These are phyloP conservation scores for Suillus placidus DNA, from an alignment of 768 basidiomycete species.

Conservation along the genomic window DNA sequence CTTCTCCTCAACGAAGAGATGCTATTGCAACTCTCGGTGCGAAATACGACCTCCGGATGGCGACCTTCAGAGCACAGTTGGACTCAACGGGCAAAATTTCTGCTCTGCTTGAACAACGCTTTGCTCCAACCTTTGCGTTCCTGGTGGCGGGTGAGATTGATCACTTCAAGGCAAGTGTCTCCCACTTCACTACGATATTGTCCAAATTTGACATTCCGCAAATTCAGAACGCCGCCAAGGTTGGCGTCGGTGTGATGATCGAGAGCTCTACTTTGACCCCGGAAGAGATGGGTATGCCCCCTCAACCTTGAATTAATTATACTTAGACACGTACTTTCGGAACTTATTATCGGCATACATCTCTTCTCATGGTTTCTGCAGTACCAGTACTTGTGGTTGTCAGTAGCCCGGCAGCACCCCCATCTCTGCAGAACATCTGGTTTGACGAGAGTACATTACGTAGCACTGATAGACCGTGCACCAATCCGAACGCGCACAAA, in stretches of 20 bases:
- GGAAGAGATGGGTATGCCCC: constrained; percentile 77
- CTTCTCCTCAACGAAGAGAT: constrained; percentile 79
- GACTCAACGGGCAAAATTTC: constrained; percentile 96
- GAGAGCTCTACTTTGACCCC: constrained; percentile 82
- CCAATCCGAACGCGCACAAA: neutral
- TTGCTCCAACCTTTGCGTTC: constrained; percentile 95
- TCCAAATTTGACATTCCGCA: constrained; percentile 8
- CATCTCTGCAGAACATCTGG: neutral
- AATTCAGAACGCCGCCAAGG: constrained; percentile 83
- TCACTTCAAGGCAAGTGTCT: constrained; percentile 83
- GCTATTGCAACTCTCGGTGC: constrained; percentile 93
- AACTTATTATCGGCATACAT: constrained; percentile 23
- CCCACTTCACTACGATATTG: neutral
- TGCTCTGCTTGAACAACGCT: constrained; percentile 92
- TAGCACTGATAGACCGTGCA: neutral
- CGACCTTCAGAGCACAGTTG: constrained; percentile 92
- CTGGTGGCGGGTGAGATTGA: constrained; percentile 96
- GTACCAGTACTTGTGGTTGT: neutral
- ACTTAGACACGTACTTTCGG: constrained; percentile 30
- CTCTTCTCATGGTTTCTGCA: constrained; percentile 17
- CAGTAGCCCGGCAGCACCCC: neutral
- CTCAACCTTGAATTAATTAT: constrained; percentile 41
- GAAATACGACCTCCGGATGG: constrained; percentile 93
- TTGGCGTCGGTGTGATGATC: constrained; percentile 98
- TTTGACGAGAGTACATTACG: neutral